phyloP scores from a whole-genome alignment of 768 basidiomycete genomes.

The Gloeostereum incarnatum region DNA sequence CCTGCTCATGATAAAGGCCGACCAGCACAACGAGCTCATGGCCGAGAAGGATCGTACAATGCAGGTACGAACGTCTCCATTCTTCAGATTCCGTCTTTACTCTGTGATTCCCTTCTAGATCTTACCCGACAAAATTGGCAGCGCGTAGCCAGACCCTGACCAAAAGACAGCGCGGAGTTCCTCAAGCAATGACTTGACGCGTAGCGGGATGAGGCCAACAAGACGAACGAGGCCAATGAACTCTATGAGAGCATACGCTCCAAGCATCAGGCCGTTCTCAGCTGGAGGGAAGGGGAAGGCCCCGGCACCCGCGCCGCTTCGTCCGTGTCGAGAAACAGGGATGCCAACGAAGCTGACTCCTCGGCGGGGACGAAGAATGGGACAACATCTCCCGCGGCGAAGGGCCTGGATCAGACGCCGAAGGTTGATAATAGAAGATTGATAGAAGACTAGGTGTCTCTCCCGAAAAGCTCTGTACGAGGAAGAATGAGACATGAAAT shows the following conservation, averaged over 20 bases:
- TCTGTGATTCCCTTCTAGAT: slow-evolving; percentile 44
- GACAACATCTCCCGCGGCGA: slow-evolving; percentile 59
- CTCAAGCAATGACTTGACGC: slow-evolving; percentile 97
- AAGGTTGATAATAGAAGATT: slow-evolving; percentile 87
- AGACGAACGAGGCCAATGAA: slow-evolving; percentile 89
- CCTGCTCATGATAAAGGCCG: slow-evolving; percentile 62
- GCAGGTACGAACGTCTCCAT: slow-evolving; percentile 49
- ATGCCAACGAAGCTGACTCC: slow-evolving; percentile 36
- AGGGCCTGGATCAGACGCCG: slow-evolving; percentile 76
- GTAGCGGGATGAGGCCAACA: slow-evolving; percentile 87
- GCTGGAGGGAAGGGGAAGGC: slow-evolving; percentile 39
- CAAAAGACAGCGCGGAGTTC: slow-evolving; percentile 89
- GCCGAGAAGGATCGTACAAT: slow-evolving; percentile 81
- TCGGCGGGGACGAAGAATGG: slow-evolving; percentile 57
- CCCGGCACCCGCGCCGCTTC: slow-evolving; percentile 15
- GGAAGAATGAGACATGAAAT: too few relatives aligned
- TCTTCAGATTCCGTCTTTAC: slow-evolving; percentile 6
- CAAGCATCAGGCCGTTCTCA: slow-evolving; percentile 51
- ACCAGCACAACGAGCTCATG: slow-evolving; percentile 80
- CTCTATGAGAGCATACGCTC: slow-evolving; percentile 86
- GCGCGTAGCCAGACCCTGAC: slow-evolving; percentile 77
- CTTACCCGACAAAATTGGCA: slow-evolving; percentile 90
- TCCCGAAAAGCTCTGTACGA: too few relatives aligned
- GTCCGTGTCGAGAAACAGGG: slow-evolving; percentile 64
- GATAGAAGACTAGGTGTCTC: slow-evolving; percentile 33